Evolutionary conservation across 495 filamentous ascomycete genomes (phyloP).

Genomic region (Annulohypoxylon bovei): DNA sequence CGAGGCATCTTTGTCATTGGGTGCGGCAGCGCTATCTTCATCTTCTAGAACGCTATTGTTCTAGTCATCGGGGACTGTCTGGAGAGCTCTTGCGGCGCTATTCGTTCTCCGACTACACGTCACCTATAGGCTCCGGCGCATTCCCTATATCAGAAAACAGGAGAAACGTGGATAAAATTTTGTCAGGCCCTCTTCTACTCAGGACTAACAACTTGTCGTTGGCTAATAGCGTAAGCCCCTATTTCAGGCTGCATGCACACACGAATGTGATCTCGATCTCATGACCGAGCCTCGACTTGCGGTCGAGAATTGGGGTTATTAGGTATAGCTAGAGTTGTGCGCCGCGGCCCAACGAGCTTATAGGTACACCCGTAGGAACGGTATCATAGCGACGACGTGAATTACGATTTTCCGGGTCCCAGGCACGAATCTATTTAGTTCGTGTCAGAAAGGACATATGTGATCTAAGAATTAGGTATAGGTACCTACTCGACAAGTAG

Average conservation of each 20-base stretch:
- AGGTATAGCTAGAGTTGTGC: not conserved
- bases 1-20: conserved; percentile 4
- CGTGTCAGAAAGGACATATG: conserved; percentile 34
- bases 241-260: not conserved
- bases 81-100: conserved; percentile 38
- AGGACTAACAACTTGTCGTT: not conserved
- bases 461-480: not conserved
- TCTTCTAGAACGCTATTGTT: not conserved
- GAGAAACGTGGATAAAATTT: conserved; percentile 29
- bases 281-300: conserved; percentile 15
- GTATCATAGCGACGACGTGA: conserved; percentile 52
- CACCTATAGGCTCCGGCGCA: conserved; percentile 43
- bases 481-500: not conserved
- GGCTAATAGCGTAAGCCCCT: not conserved
- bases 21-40: conserved; percentile 4
- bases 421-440: conserved; percentile 55
- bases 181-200: conserved; percentile 27
- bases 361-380: conserved; percentile 53
- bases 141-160: conserved; percentile 2
- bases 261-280: conserved; percentile 28
- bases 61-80: conserved; percentile 5
- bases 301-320: not conserved
- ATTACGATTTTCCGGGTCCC: conserved; percentile 48
- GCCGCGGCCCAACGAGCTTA: conserved; percentile 40
- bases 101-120: conserved; percentile 49